Percentiles rank a stretch among this genome's conserved stretches.
These are phyloP conservation scores for Microbotryum intermedium DNA, from an alignment of 1,284 basidiomycete species.

Conservation along the genomic window DNA sequence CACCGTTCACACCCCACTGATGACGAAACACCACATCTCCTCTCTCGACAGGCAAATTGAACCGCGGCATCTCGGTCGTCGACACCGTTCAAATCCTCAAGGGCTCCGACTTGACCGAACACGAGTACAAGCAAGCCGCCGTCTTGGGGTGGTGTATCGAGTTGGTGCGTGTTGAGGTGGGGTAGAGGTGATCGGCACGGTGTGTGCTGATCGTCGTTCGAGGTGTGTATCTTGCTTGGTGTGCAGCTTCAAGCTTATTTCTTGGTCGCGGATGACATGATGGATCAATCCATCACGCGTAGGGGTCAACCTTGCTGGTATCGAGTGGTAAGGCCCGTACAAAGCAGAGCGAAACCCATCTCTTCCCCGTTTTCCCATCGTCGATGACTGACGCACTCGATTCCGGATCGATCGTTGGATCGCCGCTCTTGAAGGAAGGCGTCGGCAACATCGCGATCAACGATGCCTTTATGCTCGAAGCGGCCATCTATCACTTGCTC, in stretches of 20 bases:
- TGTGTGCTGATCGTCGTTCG: neutral
- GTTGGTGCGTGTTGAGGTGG: constrained; percentile 62
- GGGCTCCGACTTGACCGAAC: constrained; percentile 55
- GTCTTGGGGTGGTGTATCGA: constrained; percentile 95
- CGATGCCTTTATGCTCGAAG: constrained; percentile 94
- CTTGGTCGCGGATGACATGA: constrained; percentile 96
- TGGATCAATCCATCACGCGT: constrained; percentile 88
- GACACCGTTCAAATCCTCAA: constrained; percentile 87
- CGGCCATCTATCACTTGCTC: constrained; percentile 82
- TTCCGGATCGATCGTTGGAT: no score
- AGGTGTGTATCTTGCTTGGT: neutral
- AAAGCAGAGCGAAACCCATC: neutral
- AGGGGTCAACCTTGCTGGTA: constrained; percentile 99
- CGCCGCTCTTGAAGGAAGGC: constrained; percentile 40
- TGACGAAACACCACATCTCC: neutral
- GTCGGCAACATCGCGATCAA: constrained; percentile 90
- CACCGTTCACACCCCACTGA: neutral
- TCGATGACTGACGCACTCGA: neutral
- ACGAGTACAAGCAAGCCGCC: constrained; percentile 83
- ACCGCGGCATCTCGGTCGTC: constrained; percentile 88
- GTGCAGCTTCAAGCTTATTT: constrained; percentile 90
- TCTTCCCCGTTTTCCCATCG: neutral
- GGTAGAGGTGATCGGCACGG: no score
- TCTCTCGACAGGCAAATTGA: constrained; percentile 62
- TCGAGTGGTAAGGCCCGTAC: constrained; percentile 46